Evolutionary conservation across 352 stramenopile species (phyloP).

Genomic region (Phytophthora agathidicida): DNA sequence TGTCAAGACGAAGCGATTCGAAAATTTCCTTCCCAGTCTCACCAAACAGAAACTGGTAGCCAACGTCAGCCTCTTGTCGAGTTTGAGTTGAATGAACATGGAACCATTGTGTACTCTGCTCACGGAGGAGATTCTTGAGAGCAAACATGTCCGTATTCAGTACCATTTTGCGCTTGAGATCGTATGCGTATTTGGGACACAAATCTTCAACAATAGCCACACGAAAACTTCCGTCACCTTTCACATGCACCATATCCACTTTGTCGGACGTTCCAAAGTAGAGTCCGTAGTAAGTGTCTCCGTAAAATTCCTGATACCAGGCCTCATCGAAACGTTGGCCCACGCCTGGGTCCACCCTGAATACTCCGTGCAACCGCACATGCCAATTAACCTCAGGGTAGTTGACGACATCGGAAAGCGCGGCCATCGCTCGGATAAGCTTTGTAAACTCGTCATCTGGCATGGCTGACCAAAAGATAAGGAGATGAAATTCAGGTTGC

Average conservation of each 20-base stretch:
- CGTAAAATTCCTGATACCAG: constrained; percentile 38
- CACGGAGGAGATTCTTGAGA: constrained; percentile 29
- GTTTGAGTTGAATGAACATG: constrained; percentile 35
- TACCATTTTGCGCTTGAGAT: constrained; percentile 22
- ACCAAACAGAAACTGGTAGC: constrained; percentile 34
- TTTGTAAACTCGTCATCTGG: constrained; percentile 5
- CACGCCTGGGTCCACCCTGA: constrained; percentile 16
- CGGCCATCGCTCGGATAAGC: constrained; percentile 15
- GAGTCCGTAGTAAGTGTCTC: constrained; percentile 23
- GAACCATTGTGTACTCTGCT: constrained; percentile 23
- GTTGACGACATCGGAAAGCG: constrained; percentile 25
- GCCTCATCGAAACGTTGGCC: constrained; percentile 18
- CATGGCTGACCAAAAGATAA: constrained; percentile 35
- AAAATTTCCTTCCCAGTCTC: constrained; percentile 10
- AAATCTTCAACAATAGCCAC: constrained; percentile 31
- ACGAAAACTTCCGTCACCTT: constrained; percentile 26
- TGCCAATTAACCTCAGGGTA: constrained; percentile 30
- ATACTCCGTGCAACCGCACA: constrained; percentile 13
- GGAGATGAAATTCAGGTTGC: constrained; percentile 22
- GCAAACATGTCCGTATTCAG: constrained; percentile 37
- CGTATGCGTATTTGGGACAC: constrained; percentile 33
- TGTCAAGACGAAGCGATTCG: constrained; percentile 11
- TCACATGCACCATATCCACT: constrained; percentile 33
- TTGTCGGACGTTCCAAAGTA: constrained; percentile 23
- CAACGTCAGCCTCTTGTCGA: constrained; percentile 17